phyloP scores from a whole-genome alignment of 306 rosid genomes.

The Prunus padus region DNA sequence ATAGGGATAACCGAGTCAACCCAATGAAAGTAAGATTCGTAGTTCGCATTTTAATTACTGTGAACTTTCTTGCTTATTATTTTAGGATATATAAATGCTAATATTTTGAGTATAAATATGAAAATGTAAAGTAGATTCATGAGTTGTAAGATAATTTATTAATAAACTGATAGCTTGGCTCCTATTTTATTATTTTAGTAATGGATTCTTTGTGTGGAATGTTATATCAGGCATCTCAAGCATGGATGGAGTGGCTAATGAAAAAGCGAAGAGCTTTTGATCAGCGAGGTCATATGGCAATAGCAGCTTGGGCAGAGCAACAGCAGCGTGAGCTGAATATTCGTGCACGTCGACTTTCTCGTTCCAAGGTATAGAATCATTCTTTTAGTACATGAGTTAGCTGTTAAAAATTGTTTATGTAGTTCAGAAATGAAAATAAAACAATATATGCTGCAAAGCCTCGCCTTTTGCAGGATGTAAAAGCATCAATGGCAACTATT shows the following conservation, averaged over 20 bases:
- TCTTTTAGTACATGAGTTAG: background rate
- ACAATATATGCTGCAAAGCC: background rate
- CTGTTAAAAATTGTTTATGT: background rate
- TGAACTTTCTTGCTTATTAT: constrained; percentile 1
- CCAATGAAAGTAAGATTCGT: constrained; percentile 80
- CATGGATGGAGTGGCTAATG: constrained; percentile 98
- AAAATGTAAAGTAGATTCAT: background rate
- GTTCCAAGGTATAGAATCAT: constrained; percentile 65
- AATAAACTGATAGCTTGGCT: background rate
- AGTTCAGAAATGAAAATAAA: background rate
- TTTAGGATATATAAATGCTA: background rate
- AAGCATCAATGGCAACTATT: background rate
- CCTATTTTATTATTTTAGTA: constrained; percentile 6
- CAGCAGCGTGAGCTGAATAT: constrained; percentile 80
- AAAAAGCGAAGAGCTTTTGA: constrained; percentile 88
- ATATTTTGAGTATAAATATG: background rate
- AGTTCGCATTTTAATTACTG: background rate
- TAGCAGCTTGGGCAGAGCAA: constrained; percentile 98
- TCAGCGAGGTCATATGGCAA: constrained; percentile 97
- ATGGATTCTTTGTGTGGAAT: constrained; percentile 27
- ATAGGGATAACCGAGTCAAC: constrained; percentile 75
- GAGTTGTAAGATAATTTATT: background rate
- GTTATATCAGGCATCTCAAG: constrained; percentile 79
- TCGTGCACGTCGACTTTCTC: constrained; percentile 87
- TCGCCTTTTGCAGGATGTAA: background rate